Evolutionary conservation across 768 basidiomycete genomes (phyloP).

Genomic region (Mycena kentingensis): DNA sequence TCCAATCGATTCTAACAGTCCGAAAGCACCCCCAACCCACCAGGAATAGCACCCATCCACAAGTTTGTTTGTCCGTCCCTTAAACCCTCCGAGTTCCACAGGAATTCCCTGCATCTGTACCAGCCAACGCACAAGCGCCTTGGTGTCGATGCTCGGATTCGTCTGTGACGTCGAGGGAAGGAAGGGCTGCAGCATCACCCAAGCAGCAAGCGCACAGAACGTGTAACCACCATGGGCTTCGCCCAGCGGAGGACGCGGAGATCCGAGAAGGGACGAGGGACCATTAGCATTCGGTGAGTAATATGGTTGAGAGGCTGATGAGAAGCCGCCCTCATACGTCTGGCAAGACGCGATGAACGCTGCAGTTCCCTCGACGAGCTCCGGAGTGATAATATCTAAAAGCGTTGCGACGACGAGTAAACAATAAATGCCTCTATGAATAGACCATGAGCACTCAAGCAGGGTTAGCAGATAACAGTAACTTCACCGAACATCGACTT

Average conservation of each 20-base stretch:
- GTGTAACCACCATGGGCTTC: conserved; percentile 99
- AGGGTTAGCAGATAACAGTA: background rate
- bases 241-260: conserved; percentile 75
- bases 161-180: conserved; percentile 27
- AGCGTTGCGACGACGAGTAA: conserved; percentile 81
- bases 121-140: conserved; percentile 74
- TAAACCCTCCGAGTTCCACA: conserved; percentile 88
- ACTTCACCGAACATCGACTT: conserved; percentile 89
- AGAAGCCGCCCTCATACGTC: conserved; percentile 97
- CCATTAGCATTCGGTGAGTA: conserved; percentile 35
- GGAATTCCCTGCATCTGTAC: conserved; percentile 82
- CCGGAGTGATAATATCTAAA: conserved; percentile 86
- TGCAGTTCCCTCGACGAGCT: conserved; percentile 74
- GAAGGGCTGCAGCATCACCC: conserved; percentile 74
- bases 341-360: conserved; percentile 88
- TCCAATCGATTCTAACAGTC: conserved; percentile 66
- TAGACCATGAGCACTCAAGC: background rate
- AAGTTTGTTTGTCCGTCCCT: conserved; percentile 94
- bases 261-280: conserved; percentile 34
- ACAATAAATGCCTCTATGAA: conserved; percentile 86
- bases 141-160: conserved; percentile 54
- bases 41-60: conserved; percentile 99
- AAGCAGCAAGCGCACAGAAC: conserved; percentile 86
- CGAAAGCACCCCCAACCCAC: conserved; percentile 95
- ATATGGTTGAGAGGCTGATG: conserved; percentile 75